Evolutionary conservation across 345 rosid genomes (phyloP), one percentile per base, ranked within the genome.

Genomic region (Euclidium syriacum): DNA sequence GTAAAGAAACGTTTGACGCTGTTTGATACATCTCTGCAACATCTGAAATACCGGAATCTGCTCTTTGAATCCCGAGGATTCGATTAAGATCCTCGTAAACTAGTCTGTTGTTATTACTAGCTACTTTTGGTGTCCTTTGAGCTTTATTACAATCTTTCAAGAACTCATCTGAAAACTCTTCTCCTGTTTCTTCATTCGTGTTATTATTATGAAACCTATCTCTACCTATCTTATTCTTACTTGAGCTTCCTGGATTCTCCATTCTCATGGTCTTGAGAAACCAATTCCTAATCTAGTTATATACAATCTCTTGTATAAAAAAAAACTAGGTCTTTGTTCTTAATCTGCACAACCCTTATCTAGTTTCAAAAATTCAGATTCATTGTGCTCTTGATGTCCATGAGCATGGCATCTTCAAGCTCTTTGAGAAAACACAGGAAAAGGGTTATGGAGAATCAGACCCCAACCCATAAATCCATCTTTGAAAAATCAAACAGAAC

Each of bases 161-260:
- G 40, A 83, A 86, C 46, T 83, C 79, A 0, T 68, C 57, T 5
- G 86, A 75, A 69, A 85, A 85, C 62, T 83, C 89, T 70, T 86
- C 90, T 41, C 94, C 94, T 10, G 94, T 86, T 69, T 78, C 85
- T 17, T 15, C 61, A 77, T 71, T 59, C 26, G 59, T 59, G 38
- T 44, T 73, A 41, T 25, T 51, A 42, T 41, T 42, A 57, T 14
- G 15, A 12, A 50, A 14, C 10, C 39, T 55, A 46, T 66, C 77
- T 39, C 68, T 52, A 30, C 15, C 42, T 38, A 69, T 30, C 34
- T 58, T n/a, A n/a, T n/a, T 38, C 22, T 57, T 75, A 51, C 67
- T 58, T 46, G 77, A 67, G 47, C 69, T 42, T 38, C 73, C 69
- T 40, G 75, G 67, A 52, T 55, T 32, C 66, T 75, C 77, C 20